A percentile compares a stretch with the other conserved stretches of the same genome.
Evolutionary conservation across 306 rosid species (phyloP).

Genomic region (Vigna reflexopilosa): DNA sequence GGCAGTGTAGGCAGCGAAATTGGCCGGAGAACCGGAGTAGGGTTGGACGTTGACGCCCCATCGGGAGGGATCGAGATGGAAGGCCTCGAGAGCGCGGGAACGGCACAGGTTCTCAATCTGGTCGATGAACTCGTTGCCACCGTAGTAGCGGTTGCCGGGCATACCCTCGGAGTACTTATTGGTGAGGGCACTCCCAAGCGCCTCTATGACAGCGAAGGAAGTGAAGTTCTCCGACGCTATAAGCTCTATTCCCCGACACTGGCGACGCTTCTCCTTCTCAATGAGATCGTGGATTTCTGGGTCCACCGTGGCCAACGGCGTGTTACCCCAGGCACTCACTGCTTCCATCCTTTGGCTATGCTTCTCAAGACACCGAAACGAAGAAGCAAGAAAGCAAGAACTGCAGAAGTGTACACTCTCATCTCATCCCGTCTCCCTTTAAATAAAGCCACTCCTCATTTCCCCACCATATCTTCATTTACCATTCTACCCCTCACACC

Average conservation of each 20-base stretch:
- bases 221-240: constrained; percentile 98
- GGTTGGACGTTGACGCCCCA: constrained; percentile 99
- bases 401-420: constrained; percentile 23
- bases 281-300: constrained; percentile 91
- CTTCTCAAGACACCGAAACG: too few relatives aligned
- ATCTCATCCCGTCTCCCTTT: neutral
- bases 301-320: constrained; percentile 65
- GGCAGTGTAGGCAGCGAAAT: constrained; percentile 96
- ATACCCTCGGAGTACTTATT: constrained; percentile 97
- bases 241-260: constrained; percentile 93
- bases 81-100: constrained; percentile 82
- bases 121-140: constrained; percentile 96
- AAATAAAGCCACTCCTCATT: neutral
- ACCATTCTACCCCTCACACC: constrained; percentile 20
- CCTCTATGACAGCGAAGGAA: constrained; percentile 92
- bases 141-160: constrained; percentile 95
- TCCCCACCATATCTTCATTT: neutral
- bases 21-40: constrained; percentile 96
- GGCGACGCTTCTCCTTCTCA: constrained; percentile 94
- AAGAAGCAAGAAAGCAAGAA: neutral
- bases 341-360: constrained; percentile 62
- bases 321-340: constrained; percentile 80
- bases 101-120: constrained; percentile 92
- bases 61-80: constrained; percentile 54
- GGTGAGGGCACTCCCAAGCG: constrained; percentile 88